These are phyloP conservation scores for Exophiala aquamarina DNA, from an alignment of 2,329 filamentous ascomycete genomes.

Conservation along the genomic window DNA sequence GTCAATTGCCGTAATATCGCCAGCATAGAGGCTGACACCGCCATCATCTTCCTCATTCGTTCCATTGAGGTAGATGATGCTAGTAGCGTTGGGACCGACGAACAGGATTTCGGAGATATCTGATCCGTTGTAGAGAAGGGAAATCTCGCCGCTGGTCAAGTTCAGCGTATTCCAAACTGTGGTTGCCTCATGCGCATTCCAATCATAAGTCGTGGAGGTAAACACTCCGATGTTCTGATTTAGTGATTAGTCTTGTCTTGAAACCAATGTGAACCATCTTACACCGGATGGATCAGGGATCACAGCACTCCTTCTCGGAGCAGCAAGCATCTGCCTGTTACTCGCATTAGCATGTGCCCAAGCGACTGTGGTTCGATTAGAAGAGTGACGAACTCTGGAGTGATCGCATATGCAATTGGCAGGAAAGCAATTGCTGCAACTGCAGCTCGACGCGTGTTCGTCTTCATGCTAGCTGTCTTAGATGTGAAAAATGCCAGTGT, in stretches of 20 bases:
- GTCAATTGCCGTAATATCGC: constrained; percentile 34
- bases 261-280: constrained; percentile 19
- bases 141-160: constrained; percentile 64
- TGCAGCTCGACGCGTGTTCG: neutral
- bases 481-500: no score
- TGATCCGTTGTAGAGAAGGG: constrained; percentile 63
- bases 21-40: constrained; percentile 41
- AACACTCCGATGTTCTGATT: constrained; percentile 47
- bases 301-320: constrained; percentile 38
- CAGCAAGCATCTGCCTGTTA: constrained; percentile 37
- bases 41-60: constrained; percentile 42
- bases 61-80: constrained; percentile 57
- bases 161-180: constrained; percentile 68
- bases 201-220: constrained; percentile 73
- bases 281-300: constrained; percentile 42
- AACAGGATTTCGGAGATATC: constrained; percentile 71
- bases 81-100: constrained; percentile 64
- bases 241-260: constrained; percentile 5
- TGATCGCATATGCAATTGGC: constrained; percentile 28
- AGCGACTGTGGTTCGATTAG: neutral
- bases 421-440: constrained; percentile 26
- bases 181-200: constrained; percentile 68
- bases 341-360: neutral
- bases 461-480: neutral
- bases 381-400: constrained; percentile 26